Percentiles rank a stretch among this genome's conserved stretches.
phyloP scores from a whole-genome alignment of 148 eudicot species.

The Oxyria digyna region DNA sequence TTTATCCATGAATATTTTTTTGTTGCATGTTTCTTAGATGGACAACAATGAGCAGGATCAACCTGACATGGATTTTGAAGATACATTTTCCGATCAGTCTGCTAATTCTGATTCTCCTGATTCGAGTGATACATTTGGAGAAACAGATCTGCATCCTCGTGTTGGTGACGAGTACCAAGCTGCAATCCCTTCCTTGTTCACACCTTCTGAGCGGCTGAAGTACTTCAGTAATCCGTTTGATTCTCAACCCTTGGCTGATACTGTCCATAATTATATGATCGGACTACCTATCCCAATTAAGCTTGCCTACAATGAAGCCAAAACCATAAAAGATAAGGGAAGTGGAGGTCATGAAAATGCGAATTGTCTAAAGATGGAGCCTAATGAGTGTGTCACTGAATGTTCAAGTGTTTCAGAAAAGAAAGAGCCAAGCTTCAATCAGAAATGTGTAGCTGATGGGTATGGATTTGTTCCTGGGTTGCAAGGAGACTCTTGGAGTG shows the following conservation, averaged over 20 bases:
- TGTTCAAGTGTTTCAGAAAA: conserved; percentile 1
- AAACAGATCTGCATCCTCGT: conserved; percentile 25
- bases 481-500: conserved; percentile 16
- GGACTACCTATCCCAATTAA: conserved; percentile 35
- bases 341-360: neutral
- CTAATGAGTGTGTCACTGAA: neutral
- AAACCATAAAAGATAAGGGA: conserved; percentile 6
- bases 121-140: conserved; percentile 18
- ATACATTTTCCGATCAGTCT: conserved; percentile 18
- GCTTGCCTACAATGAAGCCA: conserved; percentile 15
- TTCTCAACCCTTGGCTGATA: conserved; percentile 4
- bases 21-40: conserved; percentile 28
- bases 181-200: conserved; percentile 32
- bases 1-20: neutral
- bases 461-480: conserved; percentile 27
- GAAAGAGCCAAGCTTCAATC: neutral
- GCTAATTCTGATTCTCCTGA: conserved; percentile 13
- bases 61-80: conserved; percentile 16
- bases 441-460: conserved; percentile 8
- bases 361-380: neutral
- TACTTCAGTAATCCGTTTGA: conserved; percentile 14
- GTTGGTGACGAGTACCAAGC: conserved; percentile 41
- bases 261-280: conserved; percentile 13
- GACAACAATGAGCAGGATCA: conserved; percentile 14
- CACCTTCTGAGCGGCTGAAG: conserved; percentile 9